These are phyloP conservation scores for Claviceps citrina DNA, from an alignment of 2,329 filamentous ascomycete species.

Conservation along the genomic window DNA sequence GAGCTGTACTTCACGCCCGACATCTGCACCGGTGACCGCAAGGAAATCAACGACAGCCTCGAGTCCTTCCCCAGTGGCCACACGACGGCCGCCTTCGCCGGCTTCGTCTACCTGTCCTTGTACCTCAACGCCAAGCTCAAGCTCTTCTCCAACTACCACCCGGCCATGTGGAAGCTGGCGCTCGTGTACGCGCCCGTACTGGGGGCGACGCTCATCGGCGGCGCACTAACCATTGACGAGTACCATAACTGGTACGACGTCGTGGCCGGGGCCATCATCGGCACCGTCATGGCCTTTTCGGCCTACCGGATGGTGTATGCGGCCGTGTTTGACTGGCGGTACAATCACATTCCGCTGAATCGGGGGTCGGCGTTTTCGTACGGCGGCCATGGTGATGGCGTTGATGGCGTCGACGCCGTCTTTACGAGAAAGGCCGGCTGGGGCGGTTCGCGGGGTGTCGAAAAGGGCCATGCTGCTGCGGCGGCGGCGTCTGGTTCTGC, in stretches of 20 bases:
- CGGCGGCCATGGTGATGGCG: not conserved
- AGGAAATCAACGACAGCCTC: constrained; percentile 51
- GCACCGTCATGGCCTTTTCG: constrained; percentile 48
- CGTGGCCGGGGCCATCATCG: constrained; percentile 50
- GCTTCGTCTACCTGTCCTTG: constrained; percentile 53
- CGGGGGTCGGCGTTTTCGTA: constrained; percentile 21
- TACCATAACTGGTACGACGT: constrained; percentile 66
- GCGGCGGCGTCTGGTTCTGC: no score
- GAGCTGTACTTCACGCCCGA: constrained; percentile 53
- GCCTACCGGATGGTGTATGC: constrained; percentile 54
- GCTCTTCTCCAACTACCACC: constrained; percentile 57
- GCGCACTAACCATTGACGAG: constrained; percentile 55
- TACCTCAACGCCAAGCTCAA: constrained; percentile 71
- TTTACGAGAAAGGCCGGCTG: constrained; percentile 6
- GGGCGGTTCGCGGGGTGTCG: constrained; percentile 1
- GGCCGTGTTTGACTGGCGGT: constrained; percentile 52
- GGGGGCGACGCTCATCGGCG: constrained; percentile 51
- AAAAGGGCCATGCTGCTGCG: not conserved
- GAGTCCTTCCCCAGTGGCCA: constrained; percentile 62
- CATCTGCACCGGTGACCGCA: constrained; percentile 51
- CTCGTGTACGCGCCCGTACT: constrained; percentile 50
- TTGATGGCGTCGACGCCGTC: constrained; percentile 3
- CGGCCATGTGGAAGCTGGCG: constrained; percentile 58
- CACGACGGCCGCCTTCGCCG: constrained; percentile 56
- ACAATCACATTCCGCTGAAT: constrained; percentile 48